These are phyloP conservation scores for Annulohypoxylon moriforme DNA, from an alignment of 495 filamentous ascomycete species.

Conservation along the genomic window DNA sequence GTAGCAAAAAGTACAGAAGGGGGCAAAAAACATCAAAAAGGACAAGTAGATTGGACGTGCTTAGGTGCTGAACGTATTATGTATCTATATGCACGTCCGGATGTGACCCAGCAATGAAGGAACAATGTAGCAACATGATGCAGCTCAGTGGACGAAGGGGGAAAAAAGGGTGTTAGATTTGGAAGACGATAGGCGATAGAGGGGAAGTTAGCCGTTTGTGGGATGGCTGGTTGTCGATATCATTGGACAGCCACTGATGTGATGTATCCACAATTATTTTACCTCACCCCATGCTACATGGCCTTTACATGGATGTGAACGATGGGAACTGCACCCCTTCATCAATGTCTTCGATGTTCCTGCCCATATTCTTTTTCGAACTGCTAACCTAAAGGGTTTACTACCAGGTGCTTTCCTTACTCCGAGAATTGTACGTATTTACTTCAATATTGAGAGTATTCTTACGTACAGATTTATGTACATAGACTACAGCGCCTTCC, in stretches of 20 bases:
- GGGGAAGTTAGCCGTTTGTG: conserved; percentile 41
- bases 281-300: conserved; percentile 25
- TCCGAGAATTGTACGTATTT: too few relatives aligned
- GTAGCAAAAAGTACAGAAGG: conserved; percentile 38
- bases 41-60: conserved; percentile 30
- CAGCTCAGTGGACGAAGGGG: conserved; percentile 22
- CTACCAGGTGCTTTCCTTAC: too few relatives aligned
- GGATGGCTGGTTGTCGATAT: conserved; percentile 58
- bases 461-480: conserved; percentile 1
- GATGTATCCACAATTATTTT: conserved; percentile 40
- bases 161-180: conserved; percentile 21
- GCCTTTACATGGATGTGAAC: not conserved
- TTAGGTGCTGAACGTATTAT: conserved; percentile 31
- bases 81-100: conserved; percentile 26
- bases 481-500: not conserved
- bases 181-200: conserved; percentile 26
- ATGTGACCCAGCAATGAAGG: conserved; percentile 34
- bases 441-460: too few relatives aligned
- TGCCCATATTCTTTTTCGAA: conserved; percentile 8
- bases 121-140: conserved; percentile 34
- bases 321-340: not conserved
- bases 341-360: not conserved
- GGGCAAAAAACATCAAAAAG: conserved; percentile 13
- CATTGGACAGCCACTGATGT: conserved; percentile 54
- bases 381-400: not conserved